These are phyloP conservation scores for Aschersonia sp. DNA, from an alignment of 2,329 filamentous ascomycete species.

Conservation along the genomic window DNA sequence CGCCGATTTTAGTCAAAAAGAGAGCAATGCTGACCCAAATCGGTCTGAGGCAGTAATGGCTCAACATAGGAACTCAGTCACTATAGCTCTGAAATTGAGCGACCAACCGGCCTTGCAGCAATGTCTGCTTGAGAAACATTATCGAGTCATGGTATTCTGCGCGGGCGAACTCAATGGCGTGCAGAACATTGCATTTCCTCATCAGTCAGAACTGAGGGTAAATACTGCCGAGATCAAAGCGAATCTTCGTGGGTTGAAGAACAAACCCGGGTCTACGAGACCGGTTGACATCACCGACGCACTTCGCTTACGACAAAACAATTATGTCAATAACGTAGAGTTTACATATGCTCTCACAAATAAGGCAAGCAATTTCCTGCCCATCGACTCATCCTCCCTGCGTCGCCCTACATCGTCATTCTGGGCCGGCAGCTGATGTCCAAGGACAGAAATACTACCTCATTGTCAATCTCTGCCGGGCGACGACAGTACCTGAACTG, in stretches of 20 bases:
- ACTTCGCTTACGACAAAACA: constrained; percentile 48
- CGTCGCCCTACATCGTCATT: neutral
- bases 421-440: constrained; percentile 7
- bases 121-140: constrained; percentile 43
- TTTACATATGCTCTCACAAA: constrained; percentile 87
- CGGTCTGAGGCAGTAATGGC: constrained; percentile 32
- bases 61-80: constrained; percentile 34
- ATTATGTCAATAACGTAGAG: constrained; percentile 61
- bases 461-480: constrained; percentile 60
- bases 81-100: constrained; percentile 30
- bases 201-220: constrained; percentile 83
- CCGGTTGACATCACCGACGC: constrained; percentile 80
- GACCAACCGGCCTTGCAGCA: constrained; percentile 37
- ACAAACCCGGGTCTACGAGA: constrained; percentile 86
- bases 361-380: constrained; percentile 45
- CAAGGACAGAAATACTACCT: constrained; percentile 53
- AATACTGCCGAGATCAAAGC: constrained; percentile 80
- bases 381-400: constrained; percentile 1
- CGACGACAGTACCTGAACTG: constrained; percentile 56
- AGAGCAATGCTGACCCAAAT: constrained; percentile 5
- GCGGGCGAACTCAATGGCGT: constrained; percentile 46
- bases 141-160: constrained; percentile 75
- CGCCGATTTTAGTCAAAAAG: constrained; percentile 13
- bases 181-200: constrained; percentile 78
- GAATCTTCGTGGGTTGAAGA: constrained; percentile 91